Base-by-base conservation (phyloP, 768 basidiomycete species). In the Candolleomyces efflorescens region DNA sequence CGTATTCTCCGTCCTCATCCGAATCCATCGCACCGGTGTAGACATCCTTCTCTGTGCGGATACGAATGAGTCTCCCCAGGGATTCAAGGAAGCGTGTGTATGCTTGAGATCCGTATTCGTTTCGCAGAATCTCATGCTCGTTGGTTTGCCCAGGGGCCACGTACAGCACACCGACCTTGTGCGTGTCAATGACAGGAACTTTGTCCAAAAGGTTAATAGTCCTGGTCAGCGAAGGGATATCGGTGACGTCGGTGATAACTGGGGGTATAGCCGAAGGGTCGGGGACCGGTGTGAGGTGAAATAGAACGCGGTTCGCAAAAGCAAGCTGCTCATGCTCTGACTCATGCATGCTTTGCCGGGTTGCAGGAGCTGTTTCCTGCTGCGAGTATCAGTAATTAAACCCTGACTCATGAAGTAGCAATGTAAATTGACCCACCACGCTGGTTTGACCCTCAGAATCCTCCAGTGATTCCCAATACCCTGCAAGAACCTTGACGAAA, bases 111-210 rank as follows among this genome's bases (percentile, higher is more conserved):
- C 97, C 97, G 68, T 96, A 87, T 1, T 84, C 82, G 69, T 99
- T 99, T 57, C 81, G 79, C 18, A 99, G 80, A 53, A 98, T 98
- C 56, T 96, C 92, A 17, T 73, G 70, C 68, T 98, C 96, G 38
- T 83, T 73, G 7, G 78, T 86, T 71, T 98, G 97, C 1, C 92
- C 93, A 3, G 93, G 92, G 0, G 90, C 95, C 46, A 94, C 96
- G 65, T 98, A 99, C 75, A 99, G 80, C 56, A 99, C 89, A 3
- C 93, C 97, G 37, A 98, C 89, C 71, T 97, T 96, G 72, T 98
- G 93, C 0, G 92, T 94, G 71, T 99, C 97, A 59, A 99, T 95
- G 64, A 98, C 94, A 0, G 94, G 95, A 43, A 90, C 89, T 44
- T 82, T 77, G 64, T 97, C 94, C 46, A 98, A 79, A 6, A 79